A percentile compares a stretch with the other conserved stretches of the same genome.
These are phyloP conservation scores for Alternaria gaisen DNA, from an alignment of 2,329 filamentous ascomycete species.

Conservation along the genomic window DNA sequence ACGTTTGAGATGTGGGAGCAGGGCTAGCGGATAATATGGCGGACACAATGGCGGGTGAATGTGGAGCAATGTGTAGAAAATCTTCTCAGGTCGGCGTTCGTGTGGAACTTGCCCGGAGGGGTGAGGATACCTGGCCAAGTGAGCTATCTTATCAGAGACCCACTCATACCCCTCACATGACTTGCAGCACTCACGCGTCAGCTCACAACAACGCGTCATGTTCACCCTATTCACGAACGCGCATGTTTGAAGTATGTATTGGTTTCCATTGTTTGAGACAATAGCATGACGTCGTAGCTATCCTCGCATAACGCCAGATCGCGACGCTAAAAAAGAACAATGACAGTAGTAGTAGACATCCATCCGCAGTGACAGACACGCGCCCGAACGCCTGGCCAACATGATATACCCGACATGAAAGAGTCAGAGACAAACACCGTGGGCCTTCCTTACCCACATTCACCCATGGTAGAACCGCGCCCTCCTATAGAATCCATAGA, in stretches of 20 bases:
- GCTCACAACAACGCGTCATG: conserved; percentile 24
- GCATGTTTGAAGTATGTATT: conserved; percentile 27
- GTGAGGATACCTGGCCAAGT: not conserved
- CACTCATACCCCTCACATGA: conserved; percentile 14
- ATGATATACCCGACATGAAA: conserved; percentile 29
- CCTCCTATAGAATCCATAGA: conserved; percentile 21
- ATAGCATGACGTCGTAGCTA: conserved; percentile 32
- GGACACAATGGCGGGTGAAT: not conserved
- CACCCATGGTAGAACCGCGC: conserved; percentile 10
- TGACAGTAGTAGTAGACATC: conserved; percentile 9
- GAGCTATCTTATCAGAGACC: conserved; percentile 4
- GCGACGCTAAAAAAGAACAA: conserved; percentile 13
- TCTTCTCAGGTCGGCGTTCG: not conserved
- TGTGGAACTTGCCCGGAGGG: not conserved
- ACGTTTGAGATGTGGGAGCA: not conserved
- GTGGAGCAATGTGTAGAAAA: not conserved
- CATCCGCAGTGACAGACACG: conserved; percentile 8
- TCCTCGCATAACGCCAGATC: conserved; percentile 16
- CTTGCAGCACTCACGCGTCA: conserved; percentile 13
- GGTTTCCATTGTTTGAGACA: conserved; percentile 29
- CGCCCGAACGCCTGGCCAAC: conserved; percentile 38
- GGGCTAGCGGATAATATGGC: not conserved
- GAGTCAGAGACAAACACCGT: conserved; percentile 28
- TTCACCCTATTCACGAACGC: conserved; percentile 7
- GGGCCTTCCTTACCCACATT: conserved; percentile 9